Base-by-base conservation (phyloP, 192 early-diverging fungal genomes). In the Phlyctochytrium planicorne region DNA sequence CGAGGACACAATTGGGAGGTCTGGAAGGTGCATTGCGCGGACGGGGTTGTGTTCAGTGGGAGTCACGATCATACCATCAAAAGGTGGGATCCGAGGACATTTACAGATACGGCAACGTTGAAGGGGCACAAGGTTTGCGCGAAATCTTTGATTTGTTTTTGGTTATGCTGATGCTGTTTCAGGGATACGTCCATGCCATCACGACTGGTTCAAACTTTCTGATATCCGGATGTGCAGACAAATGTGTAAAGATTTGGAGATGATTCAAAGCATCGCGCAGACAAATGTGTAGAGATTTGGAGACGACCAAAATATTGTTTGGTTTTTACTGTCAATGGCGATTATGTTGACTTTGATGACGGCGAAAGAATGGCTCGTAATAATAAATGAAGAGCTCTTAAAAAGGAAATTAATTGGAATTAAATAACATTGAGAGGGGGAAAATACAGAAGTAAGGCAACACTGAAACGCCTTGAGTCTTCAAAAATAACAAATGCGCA, bases 1-100 rank as follows among this genome's bases (percentile, higher is more conserved):
- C 73, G 75, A 62, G 84, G 84, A 0, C 84, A 86, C 64, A 86
- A 84, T 34, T 86, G 84, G 84, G 84, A 86, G 50, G 84, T 86
- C 0, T 86, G 84, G 84, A 78, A 86, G 37, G 72, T 86, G 3
- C 76, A 78, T 37, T 82, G 82, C 69, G 67, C 71, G 3, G 76
- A 82, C 36, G 72, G 73, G 17, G 65, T 65, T 16, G 35, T 78
- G 52, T 78, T 78, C 56, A 78, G 72, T 60, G 77, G 77, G 2
- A 67, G 63, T 25, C 62, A 65, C 32, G 77, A 78, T 52, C 77
- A 78, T 33, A 75, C 77, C 0, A 78, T 78, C 31, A 75, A 75
- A 53, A 34, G 72, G 10, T 78, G 77, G 77, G 77, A 74, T 69
- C 33, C 68, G 36, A 62, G 70, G 4, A 72, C 30, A 2, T 74